Evolutionary conservation across 257 asterid species (phyloP), one percentile per base, ranked within the genome.

Genomic region (Nicotiana noctiflora): DNA sequence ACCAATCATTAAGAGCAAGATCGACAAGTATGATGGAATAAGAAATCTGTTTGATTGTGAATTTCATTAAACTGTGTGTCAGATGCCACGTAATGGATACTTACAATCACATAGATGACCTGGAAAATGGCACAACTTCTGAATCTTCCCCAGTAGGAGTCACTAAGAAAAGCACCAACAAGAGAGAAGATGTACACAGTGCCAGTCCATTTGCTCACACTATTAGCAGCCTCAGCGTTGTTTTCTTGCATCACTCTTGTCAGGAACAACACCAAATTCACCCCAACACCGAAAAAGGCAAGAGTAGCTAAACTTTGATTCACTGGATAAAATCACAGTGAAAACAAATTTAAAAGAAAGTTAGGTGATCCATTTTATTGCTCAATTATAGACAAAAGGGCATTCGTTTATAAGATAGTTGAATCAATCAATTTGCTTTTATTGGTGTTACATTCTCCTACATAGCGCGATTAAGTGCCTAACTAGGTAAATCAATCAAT

Each of bases 171-270:
- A 21, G 98, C 99, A 15, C 99, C 99, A n/a, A 95, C 93, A 3
- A 95, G 97, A 17, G 99, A 95, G 97, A 92, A 95, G 44, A 95
- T 92, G 81, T 95, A 95, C 59, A 95, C 98, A 3, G 99, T 95
- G 32, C 98, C 98, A 2, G 98, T 94, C 98, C 98, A 94, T 86
- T 90, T 91, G 94, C 98, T 94, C 4, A 95, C 99, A 34, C 88
- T 91, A 81, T 95, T 95, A 7, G 99, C 99, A 3, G 98, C 99
- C 15, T 90, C 94, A 6, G 98, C 99, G 55, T 93, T 95, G 90
- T 89, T 86, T 80, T 94, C 91, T 65, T 91, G 92, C 79, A 96
- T 80, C 53, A 94, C 98, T 59, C 98, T 87, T 1, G 99, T 96
- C 5, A 94, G 90, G 88, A 96, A 96, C 79, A 95, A 81, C 76